These are phyloP conservation scores for Exidia glandulosa DNA, from an alignment of 768 basidiomycete species.

Conservation along the genomic window DNA sequence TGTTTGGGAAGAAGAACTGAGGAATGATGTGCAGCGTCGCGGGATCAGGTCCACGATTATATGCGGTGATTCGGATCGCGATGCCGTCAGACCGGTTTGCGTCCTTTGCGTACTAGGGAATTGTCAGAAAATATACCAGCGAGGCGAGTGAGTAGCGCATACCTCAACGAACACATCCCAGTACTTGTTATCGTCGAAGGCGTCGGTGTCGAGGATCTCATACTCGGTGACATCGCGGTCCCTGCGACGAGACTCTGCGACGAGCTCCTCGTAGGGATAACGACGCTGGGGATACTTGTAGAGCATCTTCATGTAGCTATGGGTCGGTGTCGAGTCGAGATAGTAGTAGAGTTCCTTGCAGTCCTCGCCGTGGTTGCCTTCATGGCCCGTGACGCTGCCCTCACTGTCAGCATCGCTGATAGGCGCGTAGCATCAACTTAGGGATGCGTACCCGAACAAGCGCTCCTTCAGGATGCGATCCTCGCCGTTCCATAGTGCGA, in stretches of 20 bases:
- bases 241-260: slow-evolving; percentile 71
- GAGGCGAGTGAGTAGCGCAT: slow-evolving; percentile 17
- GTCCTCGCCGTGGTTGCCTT: slow-evolving; percentile 99
- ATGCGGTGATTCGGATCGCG: slow-evolving; percentile 89
- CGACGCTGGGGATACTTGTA: slow-evolving; percentile 95
- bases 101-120: slow-evolving; percentile 85
- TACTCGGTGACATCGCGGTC: slow-evolving; percentile 81
- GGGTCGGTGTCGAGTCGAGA: slow-evolving; percentile 95
- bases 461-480: slow-evolving; percentile 96
- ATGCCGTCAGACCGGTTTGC: slow-evolving; percentile 80
- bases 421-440: not conserved
- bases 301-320: slow-evolving; percentile 99
- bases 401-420: no score
- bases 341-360: slow-evolving; percentile 99
- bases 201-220: slow-evolving; percentile 87
- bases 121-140: slow-evolving; percentile 1
- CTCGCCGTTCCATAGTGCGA: slow-evolving; percentile 90
- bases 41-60: slow-evolving; percentile 93
- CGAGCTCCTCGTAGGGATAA: slow-evolving; percentile 91
- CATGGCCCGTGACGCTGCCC: slow-evolving; percentile 67
- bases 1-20: slow-evolving; percentile 95
- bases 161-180: slow-evolving; percentile 99
- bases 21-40: slow-evolving; percentile 92
- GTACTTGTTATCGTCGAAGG: slow-evolving; percentile 85
- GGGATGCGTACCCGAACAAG: slow-evolving; percentile 50